These are phyloP conservation scores for Mediolabrus comicus DNA, from an alignment of 108 stramenopile genomes.

Conservation along the genomic window DNA sequence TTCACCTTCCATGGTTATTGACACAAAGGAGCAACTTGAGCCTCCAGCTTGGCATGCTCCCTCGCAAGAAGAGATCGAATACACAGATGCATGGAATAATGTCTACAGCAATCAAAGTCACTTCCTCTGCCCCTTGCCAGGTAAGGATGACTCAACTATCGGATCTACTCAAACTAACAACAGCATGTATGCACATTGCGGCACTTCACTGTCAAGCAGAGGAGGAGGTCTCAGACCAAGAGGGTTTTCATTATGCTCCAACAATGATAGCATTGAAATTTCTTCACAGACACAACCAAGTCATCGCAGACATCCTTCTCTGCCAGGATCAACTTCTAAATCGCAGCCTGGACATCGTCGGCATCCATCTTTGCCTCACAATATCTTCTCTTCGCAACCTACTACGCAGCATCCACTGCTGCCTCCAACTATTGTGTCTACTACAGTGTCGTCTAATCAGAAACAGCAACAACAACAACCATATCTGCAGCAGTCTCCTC, in stretches of 20 bases:
- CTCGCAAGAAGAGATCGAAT: slow-evolving; percentile 31
- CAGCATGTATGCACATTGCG: slow-evolving; percentile 4
- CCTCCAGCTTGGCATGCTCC: slow-evolving; percentile 41
- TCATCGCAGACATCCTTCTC: slow-evolving; percentile 8
- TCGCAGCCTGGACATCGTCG: slow-evolving; percentile 8
- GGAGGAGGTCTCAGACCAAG: slow-evolving; percentile 14
- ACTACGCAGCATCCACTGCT: background rate
- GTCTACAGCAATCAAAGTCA: slow-evolving; percentile 24
- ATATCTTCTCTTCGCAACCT: background rate
- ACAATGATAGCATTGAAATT: background rate
- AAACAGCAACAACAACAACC: slow-evolving; percentile 7
- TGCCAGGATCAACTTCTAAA: background rate
- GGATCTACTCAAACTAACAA: slow-evolving; percentile 37
- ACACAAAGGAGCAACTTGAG: too few species aligned
- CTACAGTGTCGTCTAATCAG: slow-evolving; percentile 2
- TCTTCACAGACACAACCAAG: background rate
- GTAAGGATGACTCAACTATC: slow-evolving; percentile 21
- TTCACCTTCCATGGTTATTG: slow-evolving; percentile 7
- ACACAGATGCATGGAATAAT: slow-evolving; percentile 36
- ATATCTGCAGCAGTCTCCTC: background rate
- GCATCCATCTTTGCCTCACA: slow-evolving; percentile 7
- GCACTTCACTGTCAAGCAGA: background rate
- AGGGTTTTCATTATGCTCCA: slow-evolving; percentile 18
- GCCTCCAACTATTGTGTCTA: slow-evolving; percentile 17
- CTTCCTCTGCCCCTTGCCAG: slow-evolving; percentile 7